Evolutionary conservation across 371 early-diverging fungal species (phyloP).

Genomic region (Mortierella sp.): DNA sequence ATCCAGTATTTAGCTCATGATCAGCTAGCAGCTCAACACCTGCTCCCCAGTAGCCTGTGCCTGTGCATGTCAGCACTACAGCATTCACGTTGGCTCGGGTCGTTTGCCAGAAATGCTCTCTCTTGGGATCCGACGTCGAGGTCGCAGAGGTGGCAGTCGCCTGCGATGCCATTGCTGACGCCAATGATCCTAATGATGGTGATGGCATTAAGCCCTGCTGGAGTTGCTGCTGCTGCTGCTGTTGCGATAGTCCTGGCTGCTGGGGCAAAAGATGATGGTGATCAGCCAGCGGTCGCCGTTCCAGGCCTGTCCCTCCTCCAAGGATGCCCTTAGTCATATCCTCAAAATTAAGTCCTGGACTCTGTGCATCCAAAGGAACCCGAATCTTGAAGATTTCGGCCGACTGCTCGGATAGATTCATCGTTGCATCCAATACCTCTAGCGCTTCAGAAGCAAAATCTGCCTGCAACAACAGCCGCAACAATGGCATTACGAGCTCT

Average conservation of each 20-base stretch:
- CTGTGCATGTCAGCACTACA: slow-evolving; percentile 38
- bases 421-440: slow-evolving; percentile 74
- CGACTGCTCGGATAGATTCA: slow-evolving; percentile 56
- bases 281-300: slow-evolving; percentile 33
- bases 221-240: background rate
- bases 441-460: slow-evolving; percentile 75
- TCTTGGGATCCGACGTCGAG: slow-evolving; percentile 15
- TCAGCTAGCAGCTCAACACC: slow-evolving; percentile 45
- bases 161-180: background rate
- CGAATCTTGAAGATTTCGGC: slow-evolving; percentile 47
- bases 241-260: background rate
- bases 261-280: background rate
- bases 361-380: slow-evolving; percentile 41
- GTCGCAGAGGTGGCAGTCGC: background rate
- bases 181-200: background rate
- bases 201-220: background rate
- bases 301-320: slow-evolving; percentile 47
- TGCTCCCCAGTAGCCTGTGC: slow-evolving; percentile 40
- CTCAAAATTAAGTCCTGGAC: slow-evolving; percentile 45
- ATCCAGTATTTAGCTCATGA: slow-evolving; percentile 29
- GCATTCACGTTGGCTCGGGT: slow-evolving; percentile 50
- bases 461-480: slow-evolving; percentile 69
- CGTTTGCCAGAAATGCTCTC: slow-evolving; percentile 50
- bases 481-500: slow-evolving; percentile 62
- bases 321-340: slow-evolving; percentile 52